These are phyloP conservation scores for Paxillus ammoniavirescens DNA, from an alignment of 768 basidiomycete species.

Conservation along the genomic window DNA sequence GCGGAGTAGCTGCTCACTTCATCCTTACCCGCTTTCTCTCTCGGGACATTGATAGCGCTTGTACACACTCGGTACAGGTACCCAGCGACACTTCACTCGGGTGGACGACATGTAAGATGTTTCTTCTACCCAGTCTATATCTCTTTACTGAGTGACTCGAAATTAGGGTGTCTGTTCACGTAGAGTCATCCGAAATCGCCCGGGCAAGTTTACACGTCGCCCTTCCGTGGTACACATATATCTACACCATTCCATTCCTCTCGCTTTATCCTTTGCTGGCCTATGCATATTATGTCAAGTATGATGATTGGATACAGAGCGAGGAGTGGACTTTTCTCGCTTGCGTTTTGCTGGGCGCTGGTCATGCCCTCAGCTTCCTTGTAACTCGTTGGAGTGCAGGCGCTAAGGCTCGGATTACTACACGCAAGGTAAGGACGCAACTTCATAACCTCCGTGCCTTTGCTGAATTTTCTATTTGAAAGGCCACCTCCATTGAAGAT, in stretches of 20 bases:
- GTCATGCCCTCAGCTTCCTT: slow-evolving; percentile 91
- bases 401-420: slow-evolving; percentile 79
- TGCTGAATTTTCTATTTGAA: slow-evolving; percentile 2
- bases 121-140: neutral
- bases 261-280: slow-evolving; percentile 78
- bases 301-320: slow-evolving; percentile 86
- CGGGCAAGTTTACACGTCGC: slow-evolving; percentile 64
- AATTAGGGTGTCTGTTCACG: slow-evolving; percentile 43
- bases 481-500: slow-evolving; percentile 63
- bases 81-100: slow-evolving; percentile 2
- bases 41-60: neutral
- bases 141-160: neutral
- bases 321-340: slow-evolving; percentile 99
- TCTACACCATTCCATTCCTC: slow-evolving; percentile 79
- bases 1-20: neutral
- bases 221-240: slow-evolving; percentile 65
- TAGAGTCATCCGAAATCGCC: slow-evolving; percentile 67
- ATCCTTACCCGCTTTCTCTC: neutral
- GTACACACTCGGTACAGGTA: neutral
- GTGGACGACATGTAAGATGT: slow-evolving; percentile 18
- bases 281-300: slow-evolving; percentile 89
- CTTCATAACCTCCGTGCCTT: neutral
- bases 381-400: slow-evolving; percentile 86
- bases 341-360: slow-evolving; percentile 77
- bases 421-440: slow-evolving; percentile 52